Base-by-base conservation (phyloP, 139 green algal genomes). In the Limnomonas spitsbergensis region DNA sequence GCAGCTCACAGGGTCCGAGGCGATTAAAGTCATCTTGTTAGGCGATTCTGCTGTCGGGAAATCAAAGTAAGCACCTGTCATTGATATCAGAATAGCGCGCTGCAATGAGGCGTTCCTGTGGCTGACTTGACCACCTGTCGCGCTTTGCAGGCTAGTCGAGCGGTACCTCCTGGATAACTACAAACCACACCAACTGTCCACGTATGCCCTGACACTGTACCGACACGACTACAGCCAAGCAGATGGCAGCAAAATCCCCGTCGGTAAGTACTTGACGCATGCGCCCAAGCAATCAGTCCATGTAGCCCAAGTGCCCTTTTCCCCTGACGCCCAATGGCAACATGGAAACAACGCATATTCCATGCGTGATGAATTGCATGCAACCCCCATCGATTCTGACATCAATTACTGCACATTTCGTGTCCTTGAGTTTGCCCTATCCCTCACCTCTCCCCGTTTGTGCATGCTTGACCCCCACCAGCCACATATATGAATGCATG, bases 1-100 rank as follows among this genome's bases (percentile, higher is more conserved):
- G n/a, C 83, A 88, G 84, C 67, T 90, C 4, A 89, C 86, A 2
- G 74, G 82, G 3, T 85, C 79, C 0, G 66, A 88, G 35, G 82
- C 71, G 0, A 53, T 90, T 1, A 90, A 93, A 79, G 73, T 91
- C 37, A 93, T 93, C 56, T 40, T 93, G 38, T 73, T 93, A 9
- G 89, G 89, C 0, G 89, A 93, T 71, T 90, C 89, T 0, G 89
- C 89, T 20, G 89, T 91, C 27, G 89, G 89, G 0, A 93, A 93
- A 80, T 90, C 87, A 27, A 93, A 93, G 85, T 90, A 42, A 69
- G 84, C 24, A 73, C 14, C 47, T 61, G 14, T n/a, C n/a, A n/a
- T n/a, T n/a, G n/a, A n/a, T n/a, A n/a, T n/a, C n/a, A n/a, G n/a
- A n/a, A n/a, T n/a, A n/a, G n/a, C n/a, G n/a, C n/a, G n/a, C n/a